These are phyloP conservation scores for Mortierella sp. DNA, from an alignment of 371 early-diverging fungal species.

Conservation along the genomic window DNA sequence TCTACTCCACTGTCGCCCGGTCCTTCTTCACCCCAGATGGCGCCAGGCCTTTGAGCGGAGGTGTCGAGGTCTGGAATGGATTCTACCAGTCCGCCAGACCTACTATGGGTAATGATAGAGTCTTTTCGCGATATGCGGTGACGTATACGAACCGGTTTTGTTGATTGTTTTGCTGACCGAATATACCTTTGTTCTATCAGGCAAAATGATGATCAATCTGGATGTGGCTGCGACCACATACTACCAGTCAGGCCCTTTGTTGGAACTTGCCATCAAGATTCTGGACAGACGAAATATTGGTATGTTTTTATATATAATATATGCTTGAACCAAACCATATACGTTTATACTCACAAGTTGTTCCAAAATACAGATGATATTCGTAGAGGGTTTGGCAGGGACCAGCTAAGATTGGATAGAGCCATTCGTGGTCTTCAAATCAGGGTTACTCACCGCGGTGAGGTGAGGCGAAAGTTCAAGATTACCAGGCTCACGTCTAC, in stretches of 20 bases:
- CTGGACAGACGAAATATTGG: conserved; percentile 59
- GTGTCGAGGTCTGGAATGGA: conserved; percentile 93
- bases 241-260: conserved; percentile 68
- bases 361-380: conserved; percentile 66
- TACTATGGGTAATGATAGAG: conserved; percentile 59
- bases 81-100: conserved; percentile 89
- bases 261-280: conserved; percentile 61
- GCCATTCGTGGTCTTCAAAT: conserved; percentile 78
- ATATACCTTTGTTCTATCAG: conserved; percentile 15
- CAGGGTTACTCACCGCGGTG: conserved; percentile 79
- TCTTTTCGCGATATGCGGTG: too few relatives aligned
- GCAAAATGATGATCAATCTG: conserved; percentile 76
- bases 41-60: conserved; percentile 69
- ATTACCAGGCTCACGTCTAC: conserved; percentile 73
- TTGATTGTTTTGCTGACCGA: too few relatives aligned
- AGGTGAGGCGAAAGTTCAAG: conserved; percentile 73
- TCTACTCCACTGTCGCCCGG: conserved; percentile 81
- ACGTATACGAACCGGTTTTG: conserved; percentile 5
- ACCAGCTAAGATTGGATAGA: conserved; percentile 73
- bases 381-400: conserved; percentile 71
- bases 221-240: conserved; percentile 83
- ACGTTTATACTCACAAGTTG: conserved; percentile 67
- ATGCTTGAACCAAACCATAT: too few relatives aligned
- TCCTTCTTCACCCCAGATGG: conserved; percentile 88
- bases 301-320: background rate